A percentile compares a stretch with the other conserved stretches of the same genome.
Evolutionary conservation across 305 asterid species (phyloP).

Genomic region (Coffea humblotiana): DNA sequence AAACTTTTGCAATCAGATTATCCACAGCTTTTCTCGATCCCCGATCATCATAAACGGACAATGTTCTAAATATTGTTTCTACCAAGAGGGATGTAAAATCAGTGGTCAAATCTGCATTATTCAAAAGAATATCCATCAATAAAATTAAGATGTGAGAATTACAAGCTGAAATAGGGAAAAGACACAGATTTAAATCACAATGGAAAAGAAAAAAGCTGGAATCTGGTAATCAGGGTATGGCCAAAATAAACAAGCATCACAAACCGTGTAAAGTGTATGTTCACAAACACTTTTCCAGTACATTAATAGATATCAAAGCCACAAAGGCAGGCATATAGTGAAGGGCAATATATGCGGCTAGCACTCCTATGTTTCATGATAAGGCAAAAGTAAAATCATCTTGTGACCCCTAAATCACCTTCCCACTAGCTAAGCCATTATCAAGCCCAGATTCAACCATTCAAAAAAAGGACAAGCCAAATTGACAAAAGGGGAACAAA

Average conservation of each 20-base stretch:
- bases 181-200: neutral
- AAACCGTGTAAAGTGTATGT: neutral
- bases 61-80: conserved; percentile 74
- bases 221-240: neutral
- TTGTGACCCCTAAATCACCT: neutral
- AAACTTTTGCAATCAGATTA: conserved; percentile 61
- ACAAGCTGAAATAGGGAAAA: conserved; percentile 4
- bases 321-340: no score
- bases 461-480: neutral
- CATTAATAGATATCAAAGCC: neutral
- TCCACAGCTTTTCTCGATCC: conserved; percentile 89
- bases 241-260: neutral
- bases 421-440: neutral
- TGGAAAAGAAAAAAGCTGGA: neutral
- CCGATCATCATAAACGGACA: conserved; percentile 68
- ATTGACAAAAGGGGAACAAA: neutral
- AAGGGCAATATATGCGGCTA: neutral
- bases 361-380: neutral
- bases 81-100: conserved; percentile 75
- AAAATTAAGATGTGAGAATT: conserved; percentile 8
- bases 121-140: conserved; percentile 33
- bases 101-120: conserved; percentile 55
- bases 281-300: neutral
- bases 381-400: neutral
- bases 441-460: neutral